Base-by-base conservation (phyloP, 1,139 yeast genomes). In the Diutina rugosa region DNA sequence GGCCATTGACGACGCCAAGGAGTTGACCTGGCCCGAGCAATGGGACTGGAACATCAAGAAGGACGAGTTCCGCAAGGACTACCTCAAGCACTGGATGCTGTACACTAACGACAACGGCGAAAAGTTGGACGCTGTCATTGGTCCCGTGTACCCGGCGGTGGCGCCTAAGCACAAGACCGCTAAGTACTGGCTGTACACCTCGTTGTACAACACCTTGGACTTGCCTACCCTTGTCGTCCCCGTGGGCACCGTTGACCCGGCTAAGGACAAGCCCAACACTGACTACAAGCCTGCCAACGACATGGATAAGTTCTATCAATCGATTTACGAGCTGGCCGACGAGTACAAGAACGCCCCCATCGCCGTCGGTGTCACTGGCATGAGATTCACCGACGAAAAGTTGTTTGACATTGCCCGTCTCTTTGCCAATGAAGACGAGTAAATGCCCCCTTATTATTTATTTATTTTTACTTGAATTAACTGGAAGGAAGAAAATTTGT, bases 181-280 rank as follows among this genome's bases (percentile, higher is more conserved):
- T 8, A 63, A 62, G 41, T 65, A 65, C 56, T 65, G 68, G 67
- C 63, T 64, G 6, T 67, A 66, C 56, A 60, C 67, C 9, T 58
- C 61, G 26, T 64, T 61, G 56, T 67, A 68, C 67, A 66, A 66
- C 54, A 58, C 64, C 10, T 59, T 66, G 51, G 69, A 66, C 56
- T 65, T 63, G 51, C 69, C 69, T 6, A 64, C 61, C 3, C 56
- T 64, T 32, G 65, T 62, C 1, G 62, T 64, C 51, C 69, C 69
- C 8, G 64, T 44, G 46, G 46, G 46, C 8, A 44, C 46, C 9
- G 46, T 44, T 1, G 63, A 62, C 56, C 55, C 57, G 32, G 56
- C 58, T 12, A 56, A 59, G 29, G 67, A 64, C 49, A 30, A 51
- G 41, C 62, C 64, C 18, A 56, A 55, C 21, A 46, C 48, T 26